Evolutionary conservation across 179 eudicot species (phyloP), one percentile per base, ranked within the genome.

Genomic region (Monotropa hypopitys): DNA sequence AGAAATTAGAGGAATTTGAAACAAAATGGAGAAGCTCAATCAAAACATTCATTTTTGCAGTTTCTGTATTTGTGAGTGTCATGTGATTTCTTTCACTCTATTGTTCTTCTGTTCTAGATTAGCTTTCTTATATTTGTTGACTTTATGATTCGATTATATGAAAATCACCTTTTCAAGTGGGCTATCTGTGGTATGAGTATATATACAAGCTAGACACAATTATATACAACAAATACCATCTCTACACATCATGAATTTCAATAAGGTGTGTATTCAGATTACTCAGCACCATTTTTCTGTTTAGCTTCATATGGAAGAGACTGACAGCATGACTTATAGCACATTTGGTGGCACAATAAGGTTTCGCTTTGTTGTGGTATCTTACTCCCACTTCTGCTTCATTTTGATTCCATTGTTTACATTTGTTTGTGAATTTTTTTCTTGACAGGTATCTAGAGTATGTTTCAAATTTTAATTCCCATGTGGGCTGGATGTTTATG

Each of bases 201-300:
- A 89, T 93, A 43, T 95, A 95, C 93, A 95, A 90, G 90, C 82
- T 93, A 84, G 99, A 95, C 87, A 95, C 90, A 82, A 82, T 89
- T 74, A 76, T 97, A 40, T 95, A 95, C 85, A 95, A 93, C 90
- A 95, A 93, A 85, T 84, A 75, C 84, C 99, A 95, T 83, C 99
- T 97, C 68, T 93, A 93, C 92, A 95, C 98, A 61, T 95, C 99
- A 63, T 95, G 99, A 98, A 95, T 95, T 63, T 98, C 99, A 5
- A 95, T 95, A 83, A 93, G 91, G 99, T 93, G 77, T 30, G 97
- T 63, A 56, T 43, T 51, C 63, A 12, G 38, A 38, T 15, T 61
- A 18, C 42, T n/a, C n/a, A 53, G n/a, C 4, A 50, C 75, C 76
- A 72, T 18, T 23, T 33, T 20, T 13, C 49, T 15, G 11, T 35